Evolutionary conservation across 2,329 filamentous ascomycete species (phyloP), one percentile per base, ranked within the genome.

Genomic region (Coniella vitis): DNA sequence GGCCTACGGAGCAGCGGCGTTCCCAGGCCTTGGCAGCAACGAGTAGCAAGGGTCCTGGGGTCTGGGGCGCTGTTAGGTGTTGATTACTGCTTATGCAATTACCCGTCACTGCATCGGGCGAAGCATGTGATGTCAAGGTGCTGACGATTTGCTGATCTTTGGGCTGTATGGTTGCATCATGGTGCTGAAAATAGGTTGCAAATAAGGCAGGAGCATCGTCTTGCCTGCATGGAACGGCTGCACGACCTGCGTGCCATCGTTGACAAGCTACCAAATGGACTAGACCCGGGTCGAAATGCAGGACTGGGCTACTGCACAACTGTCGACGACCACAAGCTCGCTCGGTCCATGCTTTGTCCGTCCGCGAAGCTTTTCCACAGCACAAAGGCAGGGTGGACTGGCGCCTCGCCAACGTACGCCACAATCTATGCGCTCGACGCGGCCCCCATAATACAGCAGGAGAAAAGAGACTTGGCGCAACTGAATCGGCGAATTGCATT

Each of bases 81-180:
- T 31, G 14, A 42, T 42, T 42, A 13, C 39, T 42, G 40, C 40
- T 34, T 42, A 42, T 42, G 38, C 38, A 31, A 41, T 41, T 41
- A 41, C 22, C 21, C 38, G 14, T 8, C 21, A 31, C 22, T 10
- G 20, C 21, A 25, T 16, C 14, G 4, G 17, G 32, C 16, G n/a
- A n/a, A 25, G 22, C 19, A 34, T 45, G n/a, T n/a, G 16, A 38
- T 29, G 19, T n/a, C 21, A 16, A n/a, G 20, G 17, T 4, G 12
- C 9, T 32, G n/a, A 4, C 4, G 35, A 3, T 12, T 9, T 8
- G 35, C 13, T 17, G 14, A 41, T 9, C 32, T 32, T 36, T 44
- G 41, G 17, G 29, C 44, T 47, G 44, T 47, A 39, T 29, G 37
- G 16, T 47, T 47, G 44, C 44, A 47, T 47, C 44, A 47, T 47